Percentiles rank a stretch among this genome's conserved stretches.
These are phyloP conservation scores for Diatrype stigma DNA, from an alignment of 2,329 filamentous ascomycete species.

Conservation along the genomic window DNA sequence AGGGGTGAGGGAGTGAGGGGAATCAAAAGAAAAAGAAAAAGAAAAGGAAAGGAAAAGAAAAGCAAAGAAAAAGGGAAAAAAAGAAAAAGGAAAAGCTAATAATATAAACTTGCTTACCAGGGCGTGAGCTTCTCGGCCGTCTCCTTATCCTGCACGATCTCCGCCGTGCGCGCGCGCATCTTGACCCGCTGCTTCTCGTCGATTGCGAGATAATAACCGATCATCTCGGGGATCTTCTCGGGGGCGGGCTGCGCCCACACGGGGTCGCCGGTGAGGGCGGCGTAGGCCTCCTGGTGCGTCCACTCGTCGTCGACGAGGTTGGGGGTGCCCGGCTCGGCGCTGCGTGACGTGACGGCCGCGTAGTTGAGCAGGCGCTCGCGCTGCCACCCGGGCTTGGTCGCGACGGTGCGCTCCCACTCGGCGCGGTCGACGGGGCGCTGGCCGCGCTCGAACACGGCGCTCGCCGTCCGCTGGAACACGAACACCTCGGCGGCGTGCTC, in stretches of 20 bases:
- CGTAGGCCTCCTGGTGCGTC: slow-evolving; percentile 36
- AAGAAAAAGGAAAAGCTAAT: no score
- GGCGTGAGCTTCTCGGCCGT: slow-evolving; percentile 45
- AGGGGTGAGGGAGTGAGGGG: no score
- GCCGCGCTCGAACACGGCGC: slow-evolving; percentile 17
- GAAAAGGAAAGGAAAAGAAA: no score
- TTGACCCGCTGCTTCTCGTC: slow-evolving; percentile 40
- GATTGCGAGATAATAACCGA: slow-evolving; percentile 31
- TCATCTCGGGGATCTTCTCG: slow-evolving; percentile 32
- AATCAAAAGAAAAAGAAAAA: no score
- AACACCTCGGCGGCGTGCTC: slow-evolving; percentile 46
- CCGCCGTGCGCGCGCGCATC: slow-evolving; percentile 43
- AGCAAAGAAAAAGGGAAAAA: no score
- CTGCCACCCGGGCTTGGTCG: slow-evolving; percentile 45
- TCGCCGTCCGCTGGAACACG: slow-evolving; percentile 54
- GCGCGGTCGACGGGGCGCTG: slow-evolving; percentile 30
- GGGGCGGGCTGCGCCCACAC: slow-evolving; percentile 26
- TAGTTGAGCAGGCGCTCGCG: slow-evolving; percentile 41
- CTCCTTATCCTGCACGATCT: slow-evolving; percentile 46
- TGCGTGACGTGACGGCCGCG: slow-evolving; percentile 31
- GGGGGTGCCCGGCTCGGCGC: slow-evolving; percentile 25
- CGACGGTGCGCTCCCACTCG: slow-evolving; percentile 33
- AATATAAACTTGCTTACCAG: slow-evolving; percentile 15
- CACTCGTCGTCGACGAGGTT: slow-evolving; percentile 49
- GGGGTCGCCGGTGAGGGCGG: slow-evolving; percentile 32